Conservation (phyloP, 2,329 filamentous ascomycete genomes). For the Beauveria scarabaeidicola region DNA sequence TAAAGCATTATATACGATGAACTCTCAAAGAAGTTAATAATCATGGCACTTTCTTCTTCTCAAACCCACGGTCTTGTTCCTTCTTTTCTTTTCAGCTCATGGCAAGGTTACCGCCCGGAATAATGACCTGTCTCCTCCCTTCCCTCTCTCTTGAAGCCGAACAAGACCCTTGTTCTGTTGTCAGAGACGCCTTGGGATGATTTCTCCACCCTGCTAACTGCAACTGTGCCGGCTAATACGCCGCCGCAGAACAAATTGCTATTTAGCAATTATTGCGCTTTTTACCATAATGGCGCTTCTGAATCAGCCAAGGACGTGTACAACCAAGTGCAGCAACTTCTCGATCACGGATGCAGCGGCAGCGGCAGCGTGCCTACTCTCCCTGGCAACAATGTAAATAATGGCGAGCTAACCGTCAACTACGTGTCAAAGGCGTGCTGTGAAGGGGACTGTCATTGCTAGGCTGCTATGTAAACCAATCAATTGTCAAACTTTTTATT, state of each 20-base stretch:
- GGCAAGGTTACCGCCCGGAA: too few relatives aligned
- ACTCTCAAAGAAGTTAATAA: too few relatives aligned
- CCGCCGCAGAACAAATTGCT: constrained; percentile 9
- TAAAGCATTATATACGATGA: too few relatives aligned
- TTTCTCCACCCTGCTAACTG: background rate
- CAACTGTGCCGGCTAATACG: background rate
- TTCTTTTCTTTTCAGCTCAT: too few relatives aligned
- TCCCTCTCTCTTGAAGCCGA: background rate
- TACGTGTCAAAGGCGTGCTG: constrained; percentile 6
- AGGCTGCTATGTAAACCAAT: background rate
- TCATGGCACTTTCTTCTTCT: too few relatives aligned
- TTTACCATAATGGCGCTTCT: constrained; percentile 10
- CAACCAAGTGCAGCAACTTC: constrained; percentile 7
- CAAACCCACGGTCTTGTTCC: too few relatives aligned
- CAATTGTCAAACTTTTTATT: too few relatives aligned
- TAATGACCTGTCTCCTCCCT: background rate
- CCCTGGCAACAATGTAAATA: constrained; percentile 10
- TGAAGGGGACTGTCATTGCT: constrained; percentile 9
- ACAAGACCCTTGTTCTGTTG: background rate
- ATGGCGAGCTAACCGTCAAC: constrained; percentile 11
- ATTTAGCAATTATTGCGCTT: too few relatives aligned
- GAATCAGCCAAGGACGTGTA: constrained; percentile 8
- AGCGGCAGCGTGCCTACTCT: constrained; percentile 11
- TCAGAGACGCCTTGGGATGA: background rate
- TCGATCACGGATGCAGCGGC: constrained; percentile 6